phyloP scores from a whole-genome alignment of 371 early-diverging fungal species.

The Apophysomyces trapeziformis region DNA sequence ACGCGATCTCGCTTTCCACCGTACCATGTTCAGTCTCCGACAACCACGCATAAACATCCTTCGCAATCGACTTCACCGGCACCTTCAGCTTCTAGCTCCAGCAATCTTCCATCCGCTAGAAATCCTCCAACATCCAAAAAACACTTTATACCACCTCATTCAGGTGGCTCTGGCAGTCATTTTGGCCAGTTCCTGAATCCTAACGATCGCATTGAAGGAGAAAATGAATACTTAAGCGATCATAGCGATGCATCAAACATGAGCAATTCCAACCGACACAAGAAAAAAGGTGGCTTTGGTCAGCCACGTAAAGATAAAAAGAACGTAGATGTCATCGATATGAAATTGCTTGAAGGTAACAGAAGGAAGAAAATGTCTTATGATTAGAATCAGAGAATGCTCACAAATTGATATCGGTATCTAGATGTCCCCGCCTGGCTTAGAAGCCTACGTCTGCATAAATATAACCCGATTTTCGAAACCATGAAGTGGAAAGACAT shows the following conservation, averaged over 20 bases:
- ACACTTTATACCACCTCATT: slow-evolving; percentile 6
- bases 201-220: slow-evolving; percentile 41
- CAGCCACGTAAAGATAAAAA: slow-evolving; percentile 68
- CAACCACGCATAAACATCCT: slow-evolving; percentile 4
- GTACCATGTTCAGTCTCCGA: slow-evolving; percentile 16
- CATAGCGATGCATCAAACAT: slow-evolving; percentile 62
- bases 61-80: slow-evolving; percentile 31
- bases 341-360: slow-evolving; percentile 74
- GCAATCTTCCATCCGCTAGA: slow-evolving; percentile 14
- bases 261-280: slow-evolving; percentile 32
- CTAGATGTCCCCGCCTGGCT: slow-evolving; percentile 95
- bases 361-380: background rate
- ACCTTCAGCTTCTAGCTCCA: slow-evolving; percentile 31
- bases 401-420: background rate
- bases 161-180: slow-evolving; percentile 2
- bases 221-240: slow-evolving; percentile 61
- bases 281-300: slow-evolving; percentile 21
- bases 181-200: slow-evolving; percentile 48
- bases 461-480: slow-evolving; percentile 86
- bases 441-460: slow-evolving; percentile 85
- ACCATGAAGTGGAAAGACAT: slow-evolving; percentile 87
- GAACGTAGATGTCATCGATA: slow-evolving; percentile 72
- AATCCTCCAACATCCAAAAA: slow-evolving; percentile 12
- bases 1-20: slow-evolving; percentile 16
- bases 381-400: background rate